Evolutionary conservation across 2,329 filamentous ascomycete genomes (phyloP).

Genomic region (Fusarium neocosmosporiellum): DNA sequence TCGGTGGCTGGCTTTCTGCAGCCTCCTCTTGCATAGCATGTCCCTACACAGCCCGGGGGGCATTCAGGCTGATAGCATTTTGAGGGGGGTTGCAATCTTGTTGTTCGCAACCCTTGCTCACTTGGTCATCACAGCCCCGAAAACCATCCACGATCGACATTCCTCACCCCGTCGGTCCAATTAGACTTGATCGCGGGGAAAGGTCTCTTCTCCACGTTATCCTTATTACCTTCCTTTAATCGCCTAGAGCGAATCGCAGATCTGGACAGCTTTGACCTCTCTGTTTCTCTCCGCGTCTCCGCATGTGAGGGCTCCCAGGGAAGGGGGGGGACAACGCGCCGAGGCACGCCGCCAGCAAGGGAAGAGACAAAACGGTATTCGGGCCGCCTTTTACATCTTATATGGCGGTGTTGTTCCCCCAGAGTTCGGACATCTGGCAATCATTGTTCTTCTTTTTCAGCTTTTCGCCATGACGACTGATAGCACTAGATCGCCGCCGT

Average conservation of each 20-base stretch:
- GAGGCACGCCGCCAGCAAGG: background rate
- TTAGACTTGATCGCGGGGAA: slow-evolving; percentile 17
- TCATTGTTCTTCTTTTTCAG: background rate
- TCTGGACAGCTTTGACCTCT: slow-evolving; percentile 6
- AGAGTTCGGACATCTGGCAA: background rate
- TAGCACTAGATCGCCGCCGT: slow-evolving; percentile 25
- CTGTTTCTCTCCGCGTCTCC: slow-evolving; percentile 9
- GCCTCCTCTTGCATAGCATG: background rate
- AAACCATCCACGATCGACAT: slow-evolving; percentile 26
- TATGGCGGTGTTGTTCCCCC: background rate
- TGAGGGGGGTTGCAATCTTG: background rate
- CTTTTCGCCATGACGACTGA: slow-evolving; percentile 27
- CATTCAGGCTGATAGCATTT: background rate
- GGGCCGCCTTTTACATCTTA: background rate
- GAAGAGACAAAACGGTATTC: background rate
- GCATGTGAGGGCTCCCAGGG: slow-evolving; percentile 18
- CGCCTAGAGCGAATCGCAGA: slow-evolving; percentile 29
- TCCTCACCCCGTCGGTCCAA: slow-evolving; percentile 14
- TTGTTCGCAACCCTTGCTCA: background rate
- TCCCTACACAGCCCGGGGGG: background rate
- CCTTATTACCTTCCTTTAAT: slow-evolving; percentile 29
- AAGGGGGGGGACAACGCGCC: background rate
- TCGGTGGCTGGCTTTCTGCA: background rate
- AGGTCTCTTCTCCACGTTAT: slow-evolving; percentile 25
- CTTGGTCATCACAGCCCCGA: slow-evolving; percentile 22